These are phyloP conservation scores for Ascosphaera apis DNA, from an alignment of 2,329 filamentous ascomycete species.

Conservation along the genomic window DNA sequence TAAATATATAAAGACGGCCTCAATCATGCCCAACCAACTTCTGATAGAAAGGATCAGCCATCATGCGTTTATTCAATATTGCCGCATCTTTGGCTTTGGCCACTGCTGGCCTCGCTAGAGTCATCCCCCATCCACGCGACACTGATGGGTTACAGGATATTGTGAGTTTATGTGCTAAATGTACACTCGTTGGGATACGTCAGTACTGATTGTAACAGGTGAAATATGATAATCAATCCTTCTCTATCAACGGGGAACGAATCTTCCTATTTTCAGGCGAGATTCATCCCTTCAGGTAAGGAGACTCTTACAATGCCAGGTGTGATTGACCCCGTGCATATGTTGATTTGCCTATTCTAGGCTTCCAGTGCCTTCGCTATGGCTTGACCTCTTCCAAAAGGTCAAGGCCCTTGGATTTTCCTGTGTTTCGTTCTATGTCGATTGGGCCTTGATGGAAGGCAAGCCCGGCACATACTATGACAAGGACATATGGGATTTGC, in stretches of 20 bases:
- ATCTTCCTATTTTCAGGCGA: conserved; percentile 52
- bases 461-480: conserved; percentile 45
- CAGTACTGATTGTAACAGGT: too few species aligned
- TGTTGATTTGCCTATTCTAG: conserved; percentile 15
- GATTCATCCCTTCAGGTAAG: conserved; percentile 42
- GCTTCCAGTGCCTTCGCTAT: conserved; percentile 37
- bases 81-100: not conserved
- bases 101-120: not conserved
- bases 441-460: conserved; percentile 59
- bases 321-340: not conserved
- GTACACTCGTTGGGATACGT: not conserved
- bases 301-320: not conserved
- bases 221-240: conserved; percentile 46
- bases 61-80: not conserved
- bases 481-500: conserved; percentile 47
- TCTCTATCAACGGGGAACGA: conserved; percentile 46
- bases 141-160: not conserved
- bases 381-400: conserved; percentile 60
- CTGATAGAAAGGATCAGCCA: too few species aligned
- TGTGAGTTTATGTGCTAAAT: not conserved
- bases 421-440: conserved; percentile 53
- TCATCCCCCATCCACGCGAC: not conserved
- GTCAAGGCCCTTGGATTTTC: conserved; percentile 63
- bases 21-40: too few species aligned
- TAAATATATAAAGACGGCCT: too few species aligned